Conservation (phyloP, 1,284 basidiomycete genomes). For the Rhizoctonia solani region DNA sequence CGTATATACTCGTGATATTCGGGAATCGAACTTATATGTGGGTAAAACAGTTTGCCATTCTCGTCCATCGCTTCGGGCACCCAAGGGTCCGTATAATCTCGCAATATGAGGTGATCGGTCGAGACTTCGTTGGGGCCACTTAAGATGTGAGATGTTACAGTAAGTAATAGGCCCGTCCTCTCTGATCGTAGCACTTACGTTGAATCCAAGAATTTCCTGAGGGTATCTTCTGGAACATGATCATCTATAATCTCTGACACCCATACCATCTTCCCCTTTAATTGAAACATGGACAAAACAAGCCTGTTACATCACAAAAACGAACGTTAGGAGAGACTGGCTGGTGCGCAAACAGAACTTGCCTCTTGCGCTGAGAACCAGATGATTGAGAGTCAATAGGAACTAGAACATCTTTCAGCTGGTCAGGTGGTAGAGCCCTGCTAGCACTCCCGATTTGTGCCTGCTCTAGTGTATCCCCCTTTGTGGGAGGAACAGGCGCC, state of each 20-base stretch:
- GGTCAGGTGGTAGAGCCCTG: no score
- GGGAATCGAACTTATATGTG: not conserved
- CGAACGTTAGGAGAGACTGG: not conserved
- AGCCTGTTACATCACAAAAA: not conserved
- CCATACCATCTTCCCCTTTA: not conserved
- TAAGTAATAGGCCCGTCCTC: not conserved
- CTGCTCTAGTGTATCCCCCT: no score
- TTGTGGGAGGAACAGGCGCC: no score
- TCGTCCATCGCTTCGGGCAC: not conserved
- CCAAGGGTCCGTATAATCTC: not conserved
- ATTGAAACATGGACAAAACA: constrained; percentile 3
- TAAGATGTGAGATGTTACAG: not conserved
- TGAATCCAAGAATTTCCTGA: not conserved
- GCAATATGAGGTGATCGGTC: not conserved
- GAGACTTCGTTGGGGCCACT: not conserved
- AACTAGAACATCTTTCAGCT: no score
- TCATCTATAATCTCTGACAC: constrained; percentile 5
- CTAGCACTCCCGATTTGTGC: no score
- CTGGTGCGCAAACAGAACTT: not conserved
- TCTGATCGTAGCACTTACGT: not conserved
- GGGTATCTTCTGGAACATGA: not conserved
- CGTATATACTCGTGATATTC: not conserved
- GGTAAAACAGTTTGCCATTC: not conserved
- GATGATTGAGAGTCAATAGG: no score
- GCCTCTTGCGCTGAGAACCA: not conserved